Evolutionary conservation across 1,139 yeast genomes (phyloP), one percentile per base, ranked within the genome.

Genomic region (Magnusiomyces tetraspermus): DNA sequence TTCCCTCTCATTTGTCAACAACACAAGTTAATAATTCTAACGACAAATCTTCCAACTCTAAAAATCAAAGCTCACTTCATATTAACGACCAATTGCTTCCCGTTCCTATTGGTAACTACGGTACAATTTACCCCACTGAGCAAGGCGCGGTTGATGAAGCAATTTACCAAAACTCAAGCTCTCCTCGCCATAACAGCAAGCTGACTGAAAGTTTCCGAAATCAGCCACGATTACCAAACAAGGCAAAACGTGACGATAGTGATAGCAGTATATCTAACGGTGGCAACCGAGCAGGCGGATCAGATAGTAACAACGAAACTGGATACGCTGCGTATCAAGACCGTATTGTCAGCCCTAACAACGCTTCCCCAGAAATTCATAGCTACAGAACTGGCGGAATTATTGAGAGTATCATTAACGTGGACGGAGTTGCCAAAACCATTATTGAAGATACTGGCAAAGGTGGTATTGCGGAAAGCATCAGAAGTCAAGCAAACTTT

Each of bases 381-480:
- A 62, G 63, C 42, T 64, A 62, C 51, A 60, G 69, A 43, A 61
- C 85, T 3, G 85, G 88, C 45, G 92, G 95, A 2, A 83, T 88
- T 54, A 79, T 86, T 55, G 96, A 89, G 67, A 81, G 86, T 45
- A 83, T 88, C 17, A 80, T 88, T 38, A 85, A 84, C 53, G 86
- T 85, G 26, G 82, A 84, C 61, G 97, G 96, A 52, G 87, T 87
- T 19, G 83, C 81, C 61, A 89, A 89, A 71, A 87, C 95, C 5
- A 85, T 89, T 58, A 88, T 89, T 64, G 90, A 83, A 62, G 80
- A 78, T 24, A 46, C 22, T 3, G 8, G 22, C 45, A 42, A 22
- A 6, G 19, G n/a, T 11, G 11, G 11, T 8, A 28, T n/a, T n/a
- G n/a, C n/a, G n/a, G n/a, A n/a, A n/a, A n/a, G n/a, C n/a, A n/a